phyloP scores from a whole-genome alignment of 176 grass and related monocot species.

The Phoenix dactylifera region DNA sequence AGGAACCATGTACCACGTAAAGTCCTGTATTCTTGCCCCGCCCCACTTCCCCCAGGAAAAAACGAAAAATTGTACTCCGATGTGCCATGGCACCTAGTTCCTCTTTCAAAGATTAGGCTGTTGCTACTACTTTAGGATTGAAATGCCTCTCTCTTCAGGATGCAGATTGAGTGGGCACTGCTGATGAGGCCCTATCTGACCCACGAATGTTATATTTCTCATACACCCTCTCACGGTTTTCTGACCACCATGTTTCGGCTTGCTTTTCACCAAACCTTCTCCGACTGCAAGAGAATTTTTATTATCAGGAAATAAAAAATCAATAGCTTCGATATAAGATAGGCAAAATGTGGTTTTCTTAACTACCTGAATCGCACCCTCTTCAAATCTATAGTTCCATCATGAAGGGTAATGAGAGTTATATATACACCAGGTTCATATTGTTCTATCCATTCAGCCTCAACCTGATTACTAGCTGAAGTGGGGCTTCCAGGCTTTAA shows the following conservation, averaged over 20 bases:
- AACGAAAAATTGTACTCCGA: too few species aligned
- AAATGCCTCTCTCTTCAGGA: background rate
- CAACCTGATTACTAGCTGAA: constrained; percentile 43
- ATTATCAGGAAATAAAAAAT: constrained; percentile 6
- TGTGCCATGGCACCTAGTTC: too few species aligned
- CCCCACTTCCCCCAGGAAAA: too few species aligned
- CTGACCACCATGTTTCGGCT: constrained; percentile 86
- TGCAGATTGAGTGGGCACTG: constrained; percentile 27
- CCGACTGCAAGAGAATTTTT: constrained; percentile 33
- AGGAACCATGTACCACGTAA: too few species aligned
- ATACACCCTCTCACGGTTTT: constrained; percentile 82
- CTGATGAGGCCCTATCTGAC: constrained; percentile 53
- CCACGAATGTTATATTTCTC: constrained; percentile 70
- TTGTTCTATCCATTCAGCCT: constrained; percentile 94
- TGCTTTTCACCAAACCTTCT: constrained; percentile 87
- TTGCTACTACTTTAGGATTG: too few species aligned
- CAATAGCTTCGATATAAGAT: too few species aligned
- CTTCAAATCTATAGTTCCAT: constrained; percentile 90
- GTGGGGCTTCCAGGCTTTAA: constrained; percentile 24
- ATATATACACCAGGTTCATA: constrained; percentile 92
- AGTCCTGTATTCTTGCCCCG: too few species aligned
- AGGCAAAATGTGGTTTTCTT: too few species aligned
- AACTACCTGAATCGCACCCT: constrained; percentile 87
- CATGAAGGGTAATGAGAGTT: constrained; percentile 58
- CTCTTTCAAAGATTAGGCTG: too few species aligned